Conservation (phyloP, 2,329 filamentous ascomycete species). For the Aspergillus sp. region DNA sequence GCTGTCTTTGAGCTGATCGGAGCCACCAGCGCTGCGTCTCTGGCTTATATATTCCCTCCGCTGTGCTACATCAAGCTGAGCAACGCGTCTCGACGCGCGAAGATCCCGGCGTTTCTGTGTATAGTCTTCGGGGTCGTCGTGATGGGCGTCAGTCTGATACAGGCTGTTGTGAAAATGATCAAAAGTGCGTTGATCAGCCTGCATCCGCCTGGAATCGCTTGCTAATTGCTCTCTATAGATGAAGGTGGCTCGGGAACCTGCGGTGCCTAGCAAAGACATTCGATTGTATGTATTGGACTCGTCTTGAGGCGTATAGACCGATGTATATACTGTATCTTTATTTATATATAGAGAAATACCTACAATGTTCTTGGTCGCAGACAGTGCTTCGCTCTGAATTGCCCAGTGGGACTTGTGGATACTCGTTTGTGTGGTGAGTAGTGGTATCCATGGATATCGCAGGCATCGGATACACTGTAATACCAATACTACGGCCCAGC, state of each 20-base stretch:
- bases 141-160: slow-evolving; percentile 69
- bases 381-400: too few relatives aligned
- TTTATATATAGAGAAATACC: too few relatives aligned
- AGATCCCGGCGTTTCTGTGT: slow-evolving; percentile 59
- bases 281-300: too few relatives aligned
- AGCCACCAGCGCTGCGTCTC: slow-evolving; percentile 82
- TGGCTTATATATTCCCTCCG: slow-evolving; percentile 92
- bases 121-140: slow-evolving; percentile 71
- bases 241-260: slow-evolving; percentile 26
- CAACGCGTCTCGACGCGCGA: slow-evolving; percentile 63
- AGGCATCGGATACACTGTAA: too few relatives aligned
- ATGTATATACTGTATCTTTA: too few relatives aligned
- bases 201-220: background rate
- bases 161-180: slow-evolving; percentile 61
- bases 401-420: too few relatives aligned
- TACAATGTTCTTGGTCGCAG: too few relatives aligned
- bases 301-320: too few relatives aligned
- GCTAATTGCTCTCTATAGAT: slow-evolving; percentile 17
- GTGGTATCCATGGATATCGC: too few relatives aligned
- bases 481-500: too few relatives aligned
- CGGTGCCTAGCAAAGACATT: slow-evolving; percentile 10
- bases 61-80: slow-evolving; percentile 92
- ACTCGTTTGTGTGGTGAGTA: too few relatives aligned
- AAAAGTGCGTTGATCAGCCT: slow-evolving; percentile 24
- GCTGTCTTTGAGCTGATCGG: slow-evolving; percentile 93